phyloP scores from a whole-genome alignment of 495 filamentous ascomycete genomes.

The Aspergillus bertholletiae region DNA sequence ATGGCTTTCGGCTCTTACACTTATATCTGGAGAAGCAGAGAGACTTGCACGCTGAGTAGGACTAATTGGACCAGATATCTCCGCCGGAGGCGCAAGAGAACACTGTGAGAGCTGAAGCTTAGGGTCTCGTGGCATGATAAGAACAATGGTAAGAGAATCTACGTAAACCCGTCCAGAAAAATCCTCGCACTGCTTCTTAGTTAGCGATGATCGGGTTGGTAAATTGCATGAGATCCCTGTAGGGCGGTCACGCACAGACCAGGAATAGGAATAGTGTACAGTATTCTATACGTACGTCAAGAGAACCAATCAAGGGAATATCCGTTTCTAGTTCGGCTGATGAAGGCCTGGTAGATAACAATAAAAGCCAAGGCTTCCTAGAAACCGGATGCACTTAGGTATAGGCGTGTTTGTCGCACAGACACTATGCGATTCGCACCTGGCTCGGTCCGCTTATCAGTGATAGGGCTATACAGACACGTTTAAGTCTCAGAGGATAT shows the following conservation, averaged over 20 bases:
- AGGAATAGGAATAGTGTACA: slow-evolving; percentile 6
- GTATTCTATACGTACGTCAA: neutral
- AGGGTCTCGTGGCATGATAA: slow-evolving; percentile 36
- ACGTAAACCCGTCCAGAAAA: slow-evolving; percentile 18
- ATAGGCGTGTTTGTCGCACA: neutral
- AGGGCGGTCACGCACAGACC: slow-evolving; percentile 30
- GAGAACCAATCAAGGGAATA: no score
- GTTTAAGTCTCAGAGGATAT: slow-evolving; percentile 1
- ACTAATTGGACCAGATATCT: slow-evolving; percentile 36
- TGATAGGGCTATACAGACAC: slow-evolving; percentile 4
- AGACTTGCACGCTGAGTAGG: slow-evolving; percentile 33
- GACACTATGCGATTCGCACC: neutral
- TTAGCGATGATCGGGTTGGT: slow-evolving; percentile 3
- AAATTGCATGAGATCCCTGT: slow-evolving; percentile 11
- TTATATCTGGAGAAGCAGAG: slow-evolving; percentile 42
- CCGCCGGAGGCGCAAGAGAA: slow-evolving; percentile 38
- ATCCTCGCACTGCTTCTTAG: slow-evolving; percentile 21
- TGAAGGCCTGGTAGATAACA: neutral
- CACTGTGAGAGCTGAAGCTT: slow-evolving; percentile 28
- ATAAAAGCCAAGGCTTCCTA: neutral
- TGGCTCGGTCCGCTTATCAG: slow-evolving; percentile 21
- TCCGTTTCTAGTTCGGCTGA: neutral
- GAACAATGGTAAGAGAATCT: slow-evolving; percentile 3
- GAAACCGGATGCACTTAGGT: neutral
- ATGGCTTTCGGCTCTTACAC: slow-evolving; percentile 23